These are phyloP conservation scores for Kalmanozyma brasiliensis DNA, from an alignment of 1,284 basidiomycete species.

Conservation along the genomic window DNA sequence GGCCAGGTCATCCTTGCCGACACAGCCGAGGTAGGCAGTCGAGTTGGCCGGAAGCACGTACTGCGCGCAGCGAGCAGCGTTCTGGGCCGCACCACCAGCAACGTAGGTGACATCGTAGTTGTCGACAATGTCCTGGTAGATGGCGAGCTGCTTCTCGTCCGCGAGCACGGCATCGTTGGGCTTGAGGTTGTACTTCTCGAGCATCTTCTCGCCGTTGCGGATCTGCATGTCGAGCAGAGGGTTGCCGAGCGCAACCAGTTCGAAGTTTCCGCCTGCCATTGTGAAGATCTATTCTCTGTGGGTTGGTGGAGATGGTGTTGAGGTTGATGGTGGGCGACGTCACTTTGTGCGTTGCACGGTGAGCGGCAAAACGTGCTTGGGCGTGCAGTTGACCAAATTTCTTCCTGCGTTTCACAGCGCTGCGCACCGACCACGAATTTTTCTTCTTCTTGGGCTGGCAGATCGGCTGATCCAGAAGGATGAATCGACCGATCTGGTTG, in stretches of 20 bases:
- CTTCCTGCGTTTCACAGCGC: constrained; percentile 11
- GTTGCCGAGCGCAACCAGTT: constrained; percentile 67
- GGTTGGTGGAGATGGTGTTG: constrained; percentile 1
- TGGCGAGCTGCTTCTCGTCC: constrained; percentile 80
- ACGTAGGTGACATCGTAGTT: constrained; percentile 87
- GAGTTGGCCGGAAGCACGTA: constrained; percentile 77
- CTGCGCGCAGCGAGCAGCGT: constrained; percentile 93
- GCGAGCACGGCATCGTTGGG: constrained; percentile 97
- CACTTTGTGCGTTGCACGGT: too few relatives aligned
- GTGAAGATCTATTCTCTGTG: not conserved
- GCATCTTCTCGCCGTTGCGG: constrained; percentile 79
- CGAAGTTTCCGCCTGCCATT: constrained; percentile 58
- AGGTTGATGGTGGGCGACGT: not conserved
- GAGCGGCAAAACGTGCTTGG: constrained; percentile 6
- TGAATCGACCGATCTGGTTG: not conserved
- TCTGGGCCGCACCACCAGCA: constrained; percentile 96
- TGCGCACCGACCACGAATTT: constrained; percentile 15
- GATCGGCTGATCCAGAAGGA: not conserved
- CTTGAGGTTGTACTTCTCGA: constrained; percentile 91
- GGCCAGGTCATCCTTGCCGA: constrained; percentile 90
- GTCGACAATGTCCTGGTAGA: constrained; percentile 85
- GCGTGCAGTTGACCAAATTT: constrained; percentile 18
- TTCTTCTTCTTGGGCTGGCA: not conserved
- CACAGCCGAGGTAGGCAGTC: constrained; percentile 93
- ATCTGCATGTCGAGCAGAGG: constrained; percentile 70